These are phyloP conservation scores for Sclerotinia trifoliorum DNA, from an alignment of 2,329 filamentous ascomycete species.

Conservation along the genomic window DNA sequence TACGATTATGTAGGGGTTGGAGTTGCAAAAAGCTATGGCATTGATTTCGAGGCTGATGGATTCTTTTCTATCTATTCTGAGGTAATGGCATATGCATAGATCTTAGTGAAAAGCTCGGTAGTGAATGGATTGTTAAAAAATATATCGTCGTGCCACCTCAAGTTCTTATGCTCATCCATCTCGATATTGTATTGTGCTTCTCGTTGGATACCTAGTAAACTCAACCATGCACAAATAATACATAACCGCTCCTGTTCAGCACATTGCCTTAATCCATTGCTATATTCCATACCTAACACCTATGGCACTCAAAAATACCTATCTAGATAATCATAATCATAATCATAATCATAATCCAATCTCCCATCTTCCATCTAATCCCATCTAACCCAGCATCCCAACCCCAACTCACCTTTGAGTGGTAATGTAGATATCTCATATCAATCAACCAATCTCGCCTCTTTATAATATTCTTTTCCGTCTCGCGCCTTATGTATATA, in stretches of 20 bases:
- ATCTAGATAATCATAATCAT: no score
- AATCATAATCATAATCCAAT: no score
- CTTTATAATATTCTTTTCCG: no score
- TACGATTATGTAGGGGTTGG: conserved; percentile 22
- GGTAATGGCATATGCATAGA: conserved; percentile 23
- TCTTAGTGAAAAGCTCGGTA: conserved; percentile 19
- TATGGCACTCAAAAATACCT: no score
- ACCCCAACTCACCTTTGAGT: no score
- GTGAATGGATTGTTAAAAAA: not conserved
- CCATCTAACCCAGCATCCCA: no score
- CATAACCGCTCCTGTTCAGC: not conserved
- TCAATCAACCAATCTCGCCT: no score
- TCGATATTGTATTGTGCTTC: not conserved
- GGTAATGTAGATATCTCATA: no score
- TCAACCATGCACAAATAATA: not conserved
- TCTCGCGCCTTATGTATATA: no score
- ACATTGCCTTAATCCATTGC: not conserved
- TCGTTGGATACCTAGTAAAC: not conserved
- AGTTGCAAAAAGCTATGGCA: conserved; percentile 24
- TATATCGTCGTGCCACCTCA: not conserved
- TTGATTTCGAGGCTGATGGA: conserved; percentile 21
- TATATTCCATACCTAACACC: no score
- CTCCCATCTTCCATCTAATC: no score
- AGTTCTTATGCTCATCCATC: not conserved
- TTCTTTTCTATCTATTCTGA: conserved; percentile 5